These are phyloP conservation scores for Candida takata DNA, from an alignment of 805 yeast species.

Conservation along the genomic window DNA sequence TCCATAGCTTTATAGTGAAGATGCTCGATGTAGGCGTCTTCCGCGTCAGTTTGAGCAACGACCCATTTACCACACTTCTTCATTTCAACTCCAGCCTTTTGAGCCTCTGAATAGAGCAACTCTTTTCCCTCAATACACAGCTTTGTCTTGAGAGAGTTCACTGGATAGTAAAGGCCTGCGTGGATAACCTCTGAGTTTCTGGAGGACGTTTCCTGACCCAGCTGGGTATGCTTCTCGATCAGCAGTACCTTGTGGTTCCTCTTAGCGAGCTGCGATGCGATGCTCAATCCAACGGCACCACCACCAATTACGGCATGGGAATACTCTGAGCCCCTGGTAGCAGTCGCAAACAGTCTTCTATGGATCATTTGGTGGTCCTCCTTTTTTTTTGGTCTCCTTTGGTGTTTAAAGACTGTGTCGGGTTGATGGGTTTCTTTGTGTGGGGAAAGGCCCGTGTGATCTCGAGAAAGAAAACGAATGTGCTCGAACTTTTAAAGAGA, in stretches of 20 bases:
- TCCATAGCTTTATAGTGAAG: constrained; percentile 42
- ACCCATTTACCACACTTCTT: constrained; percentile 76
- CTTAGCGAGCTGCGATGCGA: constrained; percentile 61
- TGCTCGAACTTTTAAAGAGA: no score
- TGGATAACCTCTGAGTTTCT: constrained; percentile 91
- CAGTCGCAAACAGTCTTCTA: no score
- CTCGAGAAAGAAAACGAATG: no score
- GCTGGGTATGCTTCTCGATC: constrained; percentile 56
- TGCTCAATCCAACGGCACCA: constrained; percentile 78
- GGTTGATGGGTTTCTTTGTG: no score
- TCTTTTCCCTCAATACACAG: constrained; percentile 73
- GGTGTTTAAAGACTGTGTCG: no score
- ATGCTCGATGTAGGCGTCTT: constrained; percentile 49
- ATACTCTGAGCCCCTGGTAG: constrained; percentile 23
- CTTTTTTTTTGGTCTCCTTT: no score
- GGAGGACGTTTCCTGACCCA: constrained; percentile 82
- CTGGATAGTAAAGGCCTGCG: constrained; percentile 82
- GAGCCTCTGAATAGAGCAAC: constrained; percentile 45
- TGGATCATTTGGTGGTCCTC: no score
- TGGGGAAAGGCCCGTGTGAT: no score
- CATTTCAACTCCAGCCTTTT: constrained; percentile 47
- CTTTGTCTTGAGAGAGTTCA: constrained; percentile 54
- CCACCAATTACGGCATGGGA: constrained; percentile 77
- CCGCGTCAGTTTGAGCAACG: constrained; percentile 69
- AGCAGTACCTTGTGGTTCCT: constrained; percentile 49